Conservation (phyloP, 1,284 basidiomycete genomes). For the Apiotrichum akiyoshidainum region DNA sequence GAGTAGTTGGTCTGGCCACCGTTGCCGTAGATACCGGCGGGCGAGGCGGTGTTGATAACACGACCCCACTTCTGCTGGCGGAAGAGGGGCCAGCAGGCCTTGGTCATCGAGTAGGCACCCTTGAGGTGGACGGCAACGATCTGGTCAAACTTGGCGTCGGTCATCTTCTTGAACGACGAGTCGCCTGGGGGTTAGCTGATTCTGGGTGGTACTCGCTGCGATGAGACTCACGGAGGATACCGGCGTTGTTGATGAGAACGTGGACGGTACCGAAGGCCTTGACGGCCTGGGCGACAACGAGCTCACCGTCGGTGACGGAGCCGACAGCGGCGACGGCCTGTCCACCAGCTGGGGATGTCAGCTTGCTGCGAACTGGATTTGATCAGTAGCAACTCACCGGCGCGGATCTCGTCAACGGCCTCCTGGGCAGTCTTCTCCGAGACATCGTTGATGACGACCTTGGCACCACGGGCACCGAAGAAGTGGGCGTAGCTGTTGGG, state of each 20-base stretch:
- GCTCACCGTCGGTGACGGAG: constrained; percentile 82
- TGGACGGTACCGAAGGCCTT: constrained; percentile 81
- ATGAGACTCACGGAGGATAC: constrained; percentile 69
- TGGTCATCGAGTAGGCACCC: constrained; percentile 90
- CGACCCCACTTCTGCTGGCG: constrained; percentile 91
- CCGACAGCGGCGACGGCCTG: constrained; percentile 82
- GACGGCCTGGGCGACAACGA: constrained; percentile 78
- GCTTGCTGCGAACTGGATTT: neutral
- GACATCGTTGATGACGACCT: constrained; percentile 94
- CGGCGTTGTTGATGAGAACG: constrained; percentile 93
- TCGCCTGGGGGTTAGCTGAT: constrained; percentile 44
- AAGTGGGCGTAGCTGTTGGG: constrained; percentile 74
- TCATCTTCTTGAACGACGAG: constrained; percentile 81
- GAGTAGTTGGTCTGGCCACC: constrained; percentile 89
- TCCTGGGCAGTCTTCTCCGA: constrained; percentile 82
- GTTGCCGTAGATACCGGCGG: constrained; percentile 64
- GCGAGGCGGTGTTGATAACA: constrained; percentile 85
- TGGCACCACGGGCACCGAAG: constrained; percentile 86
- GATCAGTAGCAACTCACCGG: constrained; percentile 56
- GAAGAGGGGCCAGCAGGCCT: constrained; percentile 95
- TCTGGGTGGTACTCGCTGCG: neutral
- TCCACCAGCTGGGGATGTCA: constrained; percentile 65
- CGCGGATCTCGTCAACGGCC: constrained; percentile 84
- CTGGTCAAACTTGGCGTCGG: constrained; percentile 79
- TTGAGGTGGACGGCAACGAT: constrained; percentile 88